These are phyloP conservation scores for Trametes versicolor DNA, from an alignment of 1,284 basidiomycete species.

Conservation along the genomic window DNA sequence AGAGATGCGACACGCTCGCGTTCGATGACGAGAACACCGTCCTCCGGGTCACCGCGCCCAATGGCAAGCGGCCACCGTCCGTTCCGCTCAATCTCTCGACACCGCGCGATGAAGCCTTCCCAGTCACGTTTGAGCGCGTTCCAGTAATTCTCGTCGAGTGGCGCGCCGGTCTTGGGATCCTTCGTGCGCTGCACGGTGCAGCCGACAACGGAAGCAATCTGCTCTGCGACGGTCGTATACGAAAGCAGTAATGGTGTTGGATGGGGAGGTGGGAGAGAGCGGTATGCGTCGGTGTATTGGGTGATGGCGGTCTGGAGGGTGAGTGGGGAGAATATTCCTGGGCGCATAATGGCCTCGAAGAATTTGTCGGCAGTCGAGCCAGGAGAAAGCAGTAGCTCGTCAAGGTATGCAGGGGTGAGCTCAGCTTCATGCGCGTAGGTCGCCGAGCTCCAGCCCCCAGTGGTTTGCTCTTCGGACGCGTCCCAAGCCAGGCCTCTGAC, in stretches of 20 bases:
- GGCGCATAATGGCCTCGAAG: constrained; percentile 83
- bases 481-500: constrained; percentile 56
- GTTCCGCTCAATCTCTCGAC: constrained; percentile 86
- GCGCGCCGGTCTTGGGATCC: constrained; percentile 82
- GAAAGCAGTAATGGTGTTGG: constrained; percentile 64
- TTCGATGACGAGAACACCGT: constrained; percentile 74
- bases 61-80: constrained; percentile 86
- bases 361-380: constrained; percentile 85
- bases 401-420: constrained; percentile 87
- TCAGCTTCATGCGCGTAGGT: constrained; percentile 73
- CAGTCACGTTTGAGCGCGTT: constrained; percentile 89
- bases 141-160: constrained; percentile 83
- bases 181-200: constrained; percentile 80
- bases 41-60: constrained; percentile 57
- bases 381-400: constrained; percentile 77
- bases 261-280: constrained; percentile 68
- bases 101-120: constrained; percentile 92
- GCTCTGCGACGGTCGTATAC: constrained; percentile 77
- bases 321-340: constrained; percentile 86
- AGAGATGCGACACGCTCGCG: constrained; percentile 79
- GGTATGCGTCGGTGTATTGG: constrained; percentile 80
- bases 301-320: constrained; percentile 84
- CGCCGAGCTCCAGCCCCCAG: constrained; percentile 61
- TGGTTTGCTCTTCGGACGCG: constrained; percentile 40
- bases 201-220: constrained; percentile 87